These are phyloP conservation scores for Hanseniaspora hatyaiensis DNA, from an alignment of 805 yeast species.

Conservation along the genomic window DNA sequence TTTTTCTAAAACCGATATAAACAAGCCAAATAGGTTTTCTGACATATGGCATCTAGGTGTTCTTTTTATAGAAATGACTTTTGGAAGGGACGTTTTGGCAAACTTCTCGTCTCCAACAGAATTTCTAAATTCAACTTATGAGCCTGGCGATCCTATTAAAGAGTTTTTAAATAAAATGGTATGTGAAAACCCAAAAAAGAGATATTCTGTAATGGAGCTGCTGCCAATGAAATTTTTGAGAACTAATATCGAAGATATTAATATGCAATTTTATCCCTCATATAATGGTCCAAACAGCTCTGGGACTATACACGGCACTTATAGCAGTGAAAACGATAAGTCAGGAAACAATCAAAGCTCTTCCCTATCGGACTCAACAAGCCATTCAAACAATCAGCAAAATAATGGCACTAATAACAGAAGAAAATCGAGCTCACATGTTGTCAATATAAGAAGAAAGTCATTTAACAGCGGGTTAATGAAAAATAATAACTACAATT, in stretches of 20 bases:
- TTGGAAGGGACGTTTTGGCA: slow-evolving; percentile 46
- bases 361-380: neutral
- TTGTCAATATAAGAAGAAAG: slow-evolving; percentile 29
- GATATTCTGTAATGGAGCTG: slow-evolving; percentile 76
- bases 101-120: slow-evolving; percentile 51
- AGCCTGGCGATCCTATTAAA: slow-evolving; percentile 45
- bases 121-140: slow-evolving; percentile 37
- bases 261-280: slow-evolving; percentile 21
- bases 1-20: slow-evolving; percentile 36
- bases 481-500: slow-evolving; percentile 14
- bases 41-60: slow-evolving; percentile 94
- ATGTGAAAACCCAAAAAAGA: slow-evolving; percentile 49
- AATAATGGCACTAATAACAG: neutral
- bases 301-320: slow-evolving; percentile 16
- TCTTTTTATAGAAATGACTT: slow-evolving; percentile 51
- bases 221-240: slow-evolving; percentile 75
- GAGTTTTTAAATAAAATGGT: slow-evolving; percentile 61
- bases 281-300: slow-evolving; percentile 13
- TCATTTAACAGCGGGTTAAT: slow-evolving; percentile 34
- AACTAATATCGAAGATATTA: slow-evolving; percentile 42
- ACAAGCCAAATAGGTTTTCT: slow-evolving; percentile 59
- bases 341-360: neutral
- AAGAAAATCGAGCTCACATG: slow-evolving; percentile 21
- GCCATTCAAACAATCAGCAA: neutral
- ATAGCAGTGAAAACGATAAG: neutral